A percentile compares a stretch with the other conserved stretches of the same genome.
Evolutionary conservation across 164 flowering plant species (phyloP).

Genomic region (grape (Vitis vinifera)): DNA sequence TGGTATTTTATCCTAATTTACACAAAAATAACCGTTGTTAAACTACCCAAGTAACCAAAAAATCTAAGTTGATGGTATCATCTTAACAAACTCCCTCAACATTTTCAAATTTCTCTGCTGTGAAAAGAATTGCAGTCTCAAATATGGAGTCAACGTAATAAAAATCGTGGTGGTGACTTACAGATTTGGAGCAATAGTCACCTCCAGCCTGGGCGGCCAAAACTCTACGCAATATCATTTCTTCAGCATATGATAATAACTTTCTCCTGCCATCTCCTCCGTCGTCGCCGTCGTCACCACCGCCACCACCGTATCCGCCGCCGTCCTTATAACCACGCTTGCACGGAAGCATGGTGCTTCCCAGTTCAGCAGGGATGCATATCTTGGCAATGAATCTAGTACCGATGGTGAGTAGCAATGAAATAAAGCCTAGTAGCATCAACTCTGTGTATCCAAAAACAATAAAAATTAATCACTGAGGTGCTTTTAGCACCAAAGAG

Average conservation of each 20-base stretch:
- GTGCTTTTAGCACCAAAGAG: no score
- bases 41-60: no score
- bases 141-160: no score
- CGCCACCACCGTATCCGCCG: conserved; percentile 2
- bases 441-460: conserved; percentile 42
- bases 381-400: conserved; percentile 38
- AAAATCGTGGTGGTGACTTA: conserved; percentile 8
- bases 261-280: conserved; percentile 25
- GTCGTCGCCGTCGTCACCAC: conserved; percentile 9
- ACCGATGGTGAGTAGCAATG: conserved; percentile 58
- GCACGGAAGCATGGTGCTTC: conserved; percentile 61
- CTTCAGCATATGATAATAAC: conserved; percentile 35
- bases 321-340: conserved; percentile 1
- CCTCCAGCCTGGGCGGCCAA: conserved; percentile 38
- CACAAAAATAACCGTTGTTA: no score
- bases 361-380: conserved; percentile 43
- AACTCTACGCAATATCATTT: conserved; percentile 38
- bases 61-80: no score
- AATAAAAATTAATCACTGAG: no score
- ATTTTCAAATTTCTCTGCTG: no score
- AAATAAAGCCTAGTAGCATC: conserved; percentile 77
- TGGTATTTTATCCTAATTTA: conserved; percentile 36
- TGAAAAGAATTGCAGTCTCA: no score
- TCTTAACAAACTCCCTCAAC: no score
- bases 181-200: conserved; percentile 29